Percentiles rank a stretch among this genome's conserved stretches.
Conservation (phyloP, 352 stramenopile species). For the Globisporangium nunn region DNA sequence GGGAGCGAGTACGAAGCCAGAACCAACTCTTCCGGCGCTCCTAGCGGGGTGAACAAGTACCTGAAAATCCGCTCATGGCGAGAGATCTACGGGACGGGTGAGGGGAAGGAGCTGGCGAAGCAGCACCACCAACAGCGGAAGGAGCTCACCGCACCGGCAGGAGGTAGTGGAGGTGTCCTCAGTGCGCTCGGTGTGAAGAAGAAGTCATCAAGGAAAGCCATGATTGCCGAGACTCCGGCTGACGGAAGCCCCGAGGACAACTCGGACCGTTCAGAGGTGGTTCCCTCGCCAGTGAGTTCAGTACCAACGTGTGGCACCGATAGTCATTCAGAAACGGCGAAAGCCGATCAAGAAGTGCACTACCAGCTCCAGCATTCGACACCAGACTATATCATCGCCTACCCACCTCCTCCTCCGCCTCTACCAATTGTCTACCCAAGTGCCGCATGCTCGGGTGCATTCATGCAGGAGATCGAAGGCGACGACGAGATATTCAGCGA, state of each 20-base stretch:
- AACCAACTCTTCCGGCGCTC: neutral
- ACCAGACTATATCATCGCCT: neutral
- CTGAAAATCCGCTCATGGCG: slow-evolving; percentile 55
- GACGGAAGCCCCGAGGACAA: neutral
- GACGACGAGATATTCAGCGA: slow-evolving; percentile 23
- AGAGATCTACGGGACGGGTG: slow-evolving; percentile 53
- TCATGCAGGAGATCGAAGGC: slow-evolving; percentile 64
- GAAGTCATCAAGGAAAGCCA: slow-evolving; percentile 8
- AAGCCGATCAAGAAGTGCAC: neutral
- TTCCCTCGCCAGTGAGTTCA: neutral
- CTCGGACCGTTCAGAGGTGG: neutral
- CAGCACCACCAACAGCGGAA: slow-evolving; percentile 16
- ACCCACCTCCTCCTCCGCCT: slow-evolving; percentile 8
- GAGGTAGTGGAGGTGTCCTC: neutral
- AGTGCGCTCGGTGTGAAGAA: slow-evolving; percentile 11
- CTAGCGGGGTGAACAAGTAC: slow-evolving; percentile 21
- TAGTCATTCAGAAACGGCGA: neutral
- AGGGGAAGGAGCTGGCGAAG: slow-evolving; percentile 44
- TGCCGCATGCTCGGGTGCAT: slow-evolving; percentile 20
- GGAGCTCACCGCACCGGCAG: neutral
- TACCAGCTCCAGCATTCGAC: neutral
- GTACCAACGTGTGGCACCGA: neutral
- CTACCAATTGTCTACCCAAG: neutral
- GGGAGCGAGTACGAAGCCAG: neutral
- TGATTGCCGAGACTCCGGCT: slow-evolving; percentile 2